phyloP scores from a whole-genome alignment of 1,284 basidiomycete species.

The Tilletia indica region DNA sequence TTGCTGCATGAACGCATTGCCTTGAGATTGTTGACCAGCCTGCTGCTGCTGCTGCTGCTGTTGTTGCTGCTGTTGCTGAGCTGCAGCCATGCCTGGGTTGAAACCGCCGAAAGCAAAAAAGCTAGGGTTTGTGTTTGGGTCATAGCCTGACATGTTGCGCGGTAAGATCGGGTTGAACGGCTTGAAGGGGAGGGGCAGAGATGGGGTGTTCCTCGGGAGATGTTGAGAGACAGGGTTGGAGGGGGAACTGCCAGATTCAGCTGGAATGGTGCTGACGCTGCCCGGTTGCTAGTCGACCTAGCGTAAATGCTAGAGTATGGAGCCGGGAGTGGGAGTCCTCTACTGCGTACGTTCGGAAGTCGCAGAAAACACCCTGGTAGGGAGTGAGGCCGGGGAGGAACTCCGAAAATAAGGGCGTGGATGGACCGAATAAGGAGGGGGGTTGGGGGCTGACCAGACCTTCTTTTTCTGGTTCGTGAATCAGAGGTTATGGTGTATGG shows the following conservation, averaged over 20 bases:
- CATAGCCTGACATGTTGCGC: not conserved
- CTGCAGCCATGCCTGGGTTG: conserved; percentile 10
- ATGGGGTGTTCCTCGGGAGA: not conserved
- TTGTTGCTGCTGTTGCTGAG: conserved; percentile 34
- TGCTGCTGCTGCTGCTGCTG: conserved; percentile 36
- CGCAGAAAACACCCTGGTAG: no score
- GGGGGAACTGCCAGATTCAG: no score
- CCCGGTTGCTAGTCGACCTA: no score
- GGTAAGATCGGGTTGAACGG: not conserved
- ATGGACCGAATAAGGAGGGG: not conserved
- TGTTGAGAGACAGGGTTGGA: no score
- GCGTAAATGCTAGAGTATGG: no score
- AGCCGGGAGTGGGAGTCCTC: no score
- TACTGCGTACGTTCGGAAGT: no score
- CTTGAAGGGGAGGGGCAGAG: not conserved
- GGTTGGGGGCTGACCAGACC: not conserved
- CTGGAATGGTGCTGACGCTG: no score
- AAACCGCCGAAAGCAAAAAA: conserved; percentile 7
- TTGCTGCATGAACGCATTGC: conserved; percentile 20
- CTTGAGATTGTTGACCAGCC: conserved; percentile 17
- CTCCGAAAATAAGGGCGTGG: no score
- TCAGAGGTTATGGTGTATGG: no score
- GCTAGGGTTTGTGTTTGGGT: not conserved
- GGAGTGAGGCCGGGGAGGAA: no score
- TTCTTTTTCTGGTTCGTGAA: no score